These are phyloP conservation scores for Starmera caribaea DNA, from an alignment of 805 yeast species.

Conservation along the genomic window DNA sequence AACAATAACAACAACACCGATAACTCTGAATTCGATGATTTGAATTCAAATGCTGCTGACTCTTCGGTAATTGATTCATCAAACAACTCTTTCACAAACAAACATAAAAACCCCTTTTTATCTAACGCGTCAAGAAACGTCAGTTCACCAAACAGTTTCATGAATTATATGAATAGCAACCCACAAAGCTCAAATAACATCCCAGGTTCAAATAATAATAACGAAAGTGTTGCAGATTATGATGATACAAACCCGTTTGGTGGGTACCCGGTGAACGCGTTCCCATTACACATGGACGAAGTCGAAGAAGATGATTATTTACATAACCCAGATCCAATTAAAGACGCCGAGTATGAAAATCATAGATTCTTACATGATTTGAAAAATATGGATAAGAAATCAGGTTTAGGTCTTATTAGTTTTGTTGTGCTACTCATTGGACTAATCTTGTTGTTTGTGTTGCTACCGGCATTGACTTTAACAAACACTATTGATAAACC, in stretches of 20 bases:
- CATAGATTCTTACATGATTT: slow-evolving; percentile 56
- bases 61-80: too few species aligned
- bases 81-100: too few species aligned
- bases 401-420: slow-evolving; percentile 54
- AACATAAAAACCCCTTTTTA: too few species aligned
- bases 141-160: too few species aligned
- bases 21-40: too few species aligned
- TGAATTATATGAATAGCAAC: too few species aligned
- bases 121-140: too few species aligned
- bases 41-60: too few species aligned
- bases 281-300: slow-evolving; percentile 86
- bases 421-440: slow-evolving; percentile 49
- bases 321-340: slow-evolving; percentile 94
- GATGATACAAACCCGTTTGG: slow-evolving; percentile 87
- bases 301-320: slow-evolving; percentile 91
- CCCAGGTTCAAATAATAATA: neutral
- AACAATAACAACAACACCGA: too few species aligned
- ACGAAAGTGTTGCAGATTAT: slow-evolving; percentile 24
- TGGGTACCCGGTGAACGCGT: slow-evolving; percentile 89
- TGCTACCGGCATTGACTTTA: slow-evolving; percentile 78
- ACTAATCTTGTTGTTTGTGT: slow-evolving; percentile 57
- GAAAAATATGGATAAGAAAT: slow-evolving; percentile 54
- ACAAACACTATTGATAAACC: slow-evolving; percentile 40
- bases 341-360: slow-evolving; percentile 78
- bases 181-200: too few species aligned